Base-by-base conservation (phyloP, 176 grass and related monocot species). In the Aegilops speltoides region DNA sequence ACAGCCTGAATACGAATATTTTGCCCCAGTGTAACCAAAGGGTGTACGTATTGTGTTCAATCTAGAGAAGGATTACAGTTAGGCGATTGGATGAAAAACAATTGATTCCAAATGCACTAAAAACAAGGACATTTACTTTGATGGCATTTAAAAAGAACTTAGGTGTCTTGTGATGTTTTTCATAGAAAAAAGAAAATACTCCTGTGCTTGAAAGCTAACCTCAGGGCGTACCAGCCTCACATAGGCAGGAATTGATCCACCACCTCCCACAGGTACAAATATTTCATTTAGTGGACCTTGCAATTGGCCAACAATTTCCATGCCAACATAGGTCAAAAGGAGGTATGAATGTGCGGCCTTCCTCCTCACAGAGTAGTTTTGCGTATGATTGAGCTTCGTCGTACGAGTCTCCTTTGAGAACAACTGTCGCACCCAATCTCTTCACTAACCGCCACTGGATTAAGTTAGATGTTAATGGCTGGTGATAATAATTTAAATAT, bases 261-360 rank as follows among this genome's bases (percentile, higher is more conserved):
- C 97, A 88, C 97, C 94, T 88, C 97, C 97, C 46, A 98, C 92
- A 43, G 94, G 94, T 77, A 98, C 97, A 91, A 98, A 98, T 92
- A 98, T 98, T 63, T 92, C 97, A 88, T 98, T 90, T 17, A 94
- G 12, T 62, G 97, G 92, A 8, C 92, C 88, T 90, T 92, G 85
- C 71, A 92, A 72, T 65, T 98, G 94, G 52, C 85, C 80, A 90
- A 94, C 91, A 79, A 98, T 94, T 94, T 98, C 97, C 97, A 98
- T 98, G 64, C 97, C 97, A 10, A 98, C 73, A n/a, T n/a, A n/a
- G 97, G 63, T 98, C 97, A 83, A 98, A 98, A 24, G 97, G 97
- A 73, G 97, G 97, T 87, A 98, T 89, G 50, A 98, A 98, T 77
- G 97, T 93, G 33, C 87, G 90, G 19, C 77, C 92, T 84, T 98